phyloP scores from a whole-genome alignment of 208 protist species.

The Trypanosoma caninum region DNA sequence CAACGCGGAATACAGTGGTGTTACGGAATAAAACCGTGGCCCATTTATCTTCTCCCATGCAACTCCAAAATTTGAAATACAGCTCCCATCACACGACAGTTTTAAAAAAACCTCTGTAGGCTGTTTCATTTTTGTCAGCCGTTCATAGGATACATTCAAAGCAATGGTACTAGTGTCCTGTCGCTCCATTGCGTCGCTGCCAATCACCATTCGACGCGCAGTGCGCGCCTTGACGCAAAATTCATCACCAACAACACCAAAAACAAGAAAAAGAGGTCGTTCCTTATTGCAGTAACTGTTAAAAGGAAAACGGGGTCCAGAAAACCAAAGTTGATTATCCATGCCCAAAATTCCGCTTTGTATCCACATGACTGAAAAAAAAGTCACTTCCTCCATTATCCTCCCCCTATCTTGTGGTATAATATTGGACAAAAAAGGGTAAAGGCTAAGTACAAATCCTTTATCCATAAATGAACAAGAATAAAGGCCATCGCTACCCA shows the following conservation, averaged over 20 bases:
- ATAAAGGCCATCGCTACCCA: conserved; percentile 31
- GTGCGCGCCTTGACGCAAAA: conserved; percentile 1
- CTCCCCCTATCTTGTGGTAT: not conserved
- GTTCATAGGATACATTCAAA: not conserved
- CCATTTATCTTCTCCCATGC: conserved; percentile 10
- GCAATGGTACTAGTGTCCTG: not conserved
- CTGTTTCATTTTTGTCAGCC: not conserved
- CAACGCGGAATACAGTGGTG: conserved; percentile 25
- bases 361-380: conserved; percentile 16
- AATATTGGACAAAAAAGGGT: conserved; percentile 18
- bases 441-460: conserved; percentile 22
- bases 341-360: not conserved
- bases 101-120: conserved; percentile 4
- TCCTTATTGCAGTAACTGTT: conserved; percentile 11
- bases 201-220: not conserved
- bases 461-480: conserved; percentile 24
- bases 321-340: conserved; percentile 5
- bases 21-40: conserved; percentile 20
- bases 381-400: conserved; percentile 6
- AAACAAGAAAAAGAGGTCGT: conserved; percentile 12
- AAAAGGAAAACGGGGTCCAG: conserved; percentile 14
- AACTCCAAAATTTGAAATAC: not conserved
- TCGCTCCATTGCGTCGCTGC: not conserved
- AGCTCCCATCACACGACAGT: conserved; percentile 3
- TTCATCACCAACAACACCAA: conserved; percentile 10